Conservation (phyloP, 2,329 filamentous ascomycete genomes). For the Stemphylium vesicarium region DNA sequence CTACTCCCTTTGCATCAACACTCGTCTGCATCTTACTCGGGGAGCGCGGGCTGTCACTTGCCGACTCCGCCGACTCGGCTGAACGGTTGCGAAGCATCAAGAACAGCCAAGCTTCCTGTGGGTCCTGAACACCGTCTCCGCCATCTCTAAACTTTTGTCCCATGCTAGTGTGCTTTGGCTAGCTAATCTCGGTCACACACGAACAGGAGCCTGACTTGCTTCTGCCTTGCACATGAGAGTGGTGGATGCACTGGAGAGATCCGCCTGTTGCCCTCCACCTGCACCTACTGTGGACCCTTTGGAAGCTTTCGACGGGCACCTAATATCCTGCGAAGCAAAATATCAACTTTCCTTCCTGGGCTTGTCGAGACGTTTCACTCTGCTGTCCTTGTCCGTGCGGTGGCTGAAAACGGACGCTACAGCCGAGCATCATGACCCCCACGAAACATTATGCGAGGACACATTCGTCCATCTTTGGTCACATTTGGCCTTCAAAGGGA, state of each 20-base stretch:
- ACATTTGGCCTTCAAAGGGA: neutral
- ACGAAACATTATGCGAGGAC: constrained; percentile 15
- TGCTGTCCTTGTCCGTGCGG: constrained; percentile 16
- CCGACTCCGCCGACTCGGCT: constrained; percentile 18
- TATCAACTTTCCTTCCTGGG: neutral
- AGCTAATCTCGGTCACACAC: constrained; percentile 10
- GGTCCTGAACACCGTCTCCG: constrained; percentile 5
- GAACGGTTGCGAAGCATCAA: constrained; percentile 23
- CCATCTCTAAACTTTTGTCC: constrained; percentile 14
- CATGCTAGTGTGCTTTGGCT: constrained; percentile 9
- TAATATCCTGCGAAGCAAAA: neutral
- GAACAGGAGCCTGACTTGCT: constrained; percentile 16
- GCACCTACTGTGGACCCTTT: neutral
- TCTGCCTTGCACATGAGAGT: constrained; percentile 11
- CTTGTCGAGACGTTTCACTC: constrained; percentile 24
- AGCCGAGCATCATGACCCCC: constrained; percentile 6
- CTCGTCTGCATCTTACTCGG: constrained; percentile 7
- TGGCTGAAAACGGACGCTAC: constrained; percentile 8
- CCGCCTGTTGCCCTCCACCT: constrained; percentile 5
- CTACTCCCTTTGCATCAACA: constrained; percentile 3
- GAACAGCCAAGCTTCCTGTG: constrained; percentile 36
- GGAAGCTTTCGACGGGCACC: neutral
- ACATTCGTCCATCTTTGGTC: neutral
- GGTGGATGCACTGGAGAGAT: constrained; percentile 14
- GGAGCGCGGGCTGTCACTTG: constrained; percentile 10